Base-by-base conservation (phyloP, 805 yeast species). In the Saccharomycopsis vini region DNA sequence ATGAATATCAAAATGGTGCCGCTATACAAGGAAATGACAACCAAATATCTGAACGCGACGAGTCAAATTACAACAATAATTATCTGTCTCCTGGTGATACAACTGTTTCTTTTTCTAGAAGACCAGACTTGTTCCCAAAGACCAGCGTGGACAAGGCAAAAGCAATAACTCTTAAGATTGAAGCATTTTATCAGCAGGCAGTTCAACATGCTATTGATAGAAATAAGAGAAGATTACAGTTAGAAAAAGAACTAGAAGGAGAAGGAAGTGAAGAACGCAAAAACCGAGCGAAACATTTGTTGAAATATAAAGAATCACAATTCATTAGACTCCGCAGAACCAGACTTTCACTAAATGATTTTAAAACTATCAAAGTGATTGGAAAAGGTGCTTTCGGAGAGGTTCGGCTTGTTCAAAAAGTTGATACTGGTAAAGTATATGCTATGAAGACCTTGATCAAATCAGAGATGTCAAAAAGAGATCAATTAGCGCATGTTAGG, bases 371-470 rank as follows among this genome's bases (percentile, higher is more conserved):
- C 43, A 87, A 87, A 63, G 95, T 49, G 12, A 75, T 78, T 52
- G 98, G 98, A 40, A 92, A 92, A 61, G 98, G 98, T 51, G 96
- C 98, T 0, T 92, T 92, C 66, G 98, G 98, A 50, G 97, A 88
- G 58, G 98, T 92, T 29, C 74, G 97, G 50, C 68, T 92, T 43
- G 97, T 92, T 12, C 97, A 92, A 58, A 90, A 89, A 68, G 72
- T 69, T 42, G 98, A 92, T 62, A 82, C 92, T 1, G 95, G 95
- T 55, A 81, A 84, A 63, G 89, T 84, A 29, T 88, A 79, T 66
- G 95, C 95, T 39, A 92, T 86, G 98, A 88, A 88, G 64, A 89
- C 96, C 3, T 73, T 82, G 56, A 72, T 81, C 58, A 92, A 86
- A 62, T 73, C 83, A 41, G 98, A 92, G 63, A 88, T 92, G 94